Conservation (phyloP, 139 green algal genomes). For the Chara braunii region DNA sequence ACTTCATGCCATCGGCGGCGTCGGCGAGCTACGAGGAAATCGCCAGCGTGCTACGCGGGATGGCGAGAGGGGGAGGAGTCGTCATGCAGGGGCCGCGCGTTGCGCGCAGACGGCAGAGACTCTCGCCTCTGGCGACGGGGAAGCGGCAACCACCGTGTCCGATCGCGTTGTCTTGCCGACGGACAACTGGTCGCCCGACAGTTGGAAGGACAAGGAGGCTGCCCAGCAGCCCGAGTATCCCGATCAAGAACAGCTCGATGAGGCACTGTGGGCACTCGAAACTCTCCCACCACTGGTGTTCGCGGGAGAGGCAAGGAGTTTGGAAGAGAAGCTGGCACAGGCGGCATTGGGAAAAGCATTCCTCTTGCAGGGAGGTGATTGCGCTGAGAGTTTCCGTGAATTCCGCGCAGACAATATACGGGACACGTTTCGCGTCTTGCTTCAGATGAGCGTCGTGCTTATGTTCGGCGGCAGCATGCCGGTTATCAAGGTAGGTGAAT, state of each 20-base stretch:
- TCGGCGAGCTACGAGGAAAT: no score
- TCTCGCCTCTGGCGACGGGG: no score
- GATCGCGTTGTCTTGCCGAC: no score
- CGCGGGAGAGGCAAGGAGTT: constrained; percentile 84
- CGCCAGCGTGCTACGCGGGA: no score
- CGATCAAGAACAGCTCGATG: constrained; percentile 51
- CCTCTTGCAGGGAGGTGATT: constrained; percentile 77
- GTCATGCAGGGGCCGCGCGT: no score
- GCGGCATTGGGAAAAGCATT: constrained; percentile 67
- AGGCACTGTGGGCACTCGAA: constrained; percentile 58
- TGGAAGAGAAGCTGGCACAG: constrained; percentile 78
- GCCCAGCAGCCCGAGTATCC: constrained; percentile 72
- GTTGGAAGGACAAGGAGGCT: constrained; percentile 51
- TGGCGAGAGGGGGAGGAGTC: no score
- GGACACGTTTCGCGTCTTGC: constrained; percentile 50
- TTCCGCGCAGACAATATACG: constrained; percentile 92
- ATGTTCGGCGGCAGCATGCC: constrained; percentile 92
- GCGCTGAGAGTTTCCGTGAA: constrained; percentile 89
- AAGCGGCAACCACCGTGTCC: no score
- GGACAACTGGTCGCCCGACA: constrained; percentile 45
- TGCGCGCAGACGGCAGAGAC: no score
- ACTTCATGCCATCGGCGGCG: no score
- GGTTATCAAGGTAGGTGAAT: constrained; percentile 78
- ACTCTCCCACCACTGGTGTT: constrained; percentile 89
- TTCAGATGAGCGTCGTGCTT: constrained; percentile 85